Conservation (phyloP, 208 protist species). For the Wallacemonas rigidus region DNA sequence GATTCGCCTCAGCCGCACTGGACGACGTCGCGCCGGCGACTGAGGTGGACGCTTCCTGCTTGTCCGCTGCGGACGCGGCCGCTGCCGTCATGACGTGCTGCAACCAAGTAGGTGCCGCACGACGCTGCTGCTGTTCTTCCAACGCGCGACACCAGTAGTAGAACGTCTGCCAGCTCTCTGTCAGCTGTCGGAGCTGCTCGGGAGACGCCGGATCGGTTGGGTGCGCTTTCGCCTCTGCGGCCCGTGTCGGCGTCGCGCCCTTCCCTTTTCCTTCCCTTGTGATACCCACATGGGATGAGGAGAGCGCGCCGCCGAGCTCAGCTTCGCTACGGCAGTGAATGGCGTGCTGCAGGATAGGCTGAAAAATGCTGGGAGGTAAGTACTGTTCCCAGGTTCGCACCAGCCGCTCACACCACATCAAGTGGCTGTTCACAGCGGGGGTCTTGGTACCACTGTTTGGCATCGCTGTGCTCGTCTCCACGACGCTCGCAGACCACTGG, state of each 20-base stretch:
- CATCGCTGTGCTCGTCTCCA: not conserved
- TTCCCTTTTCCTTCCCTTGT: slow-evolving; percentile 5
- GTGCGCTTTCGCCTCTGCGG: slow-evolving; percentile 20
- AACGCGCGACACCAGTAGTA: slow-evolving; percentile 38
- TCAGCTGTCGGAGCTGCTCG: slow-evolving; percentile 51
- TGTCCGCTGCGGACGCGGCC: not conserved
- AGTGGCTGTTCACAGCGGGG: not conserved
- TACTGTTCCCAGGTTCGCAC: slow-evolving; percentile 69
- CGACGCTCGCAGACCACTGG: slow-evolving; percentile 20
- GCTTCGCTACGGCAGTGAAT: slow-evolving; percentile 63
- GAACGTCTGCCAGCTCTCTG: slow-evolving; percentile 63
- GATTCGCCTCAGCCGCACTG: not conserved
- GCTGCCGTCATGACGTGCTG: not conserved
- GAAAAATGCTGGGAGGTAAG: slow-evolving; percentile 49
- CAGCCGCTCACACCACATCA: slow-evolving; percentile 69
- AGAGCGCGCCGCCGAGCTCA: slow-evolving; percentile 58
- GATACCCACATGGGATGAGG: not conserved
- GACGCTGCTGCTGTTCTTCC: slow-evolving; percentile 15
- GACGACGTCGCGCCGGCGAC: not conserved
- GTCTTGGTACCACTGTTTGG: not conserved
- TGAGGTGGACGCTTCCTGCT: not conserved
- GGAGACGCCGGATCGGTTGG: slow-evolving; percentile 35
- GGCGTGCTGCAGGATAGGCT: slow-evolving; percentile 49
- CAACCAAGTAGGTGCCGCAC: slow-evolving; percentile 7
- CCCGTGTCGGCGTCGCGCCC: slow-evolving; percentile 13